Base-by-base conservation (phyloP, 2,329 filamentous ascomycete genomes). In the Venturia asperata region DNA sequence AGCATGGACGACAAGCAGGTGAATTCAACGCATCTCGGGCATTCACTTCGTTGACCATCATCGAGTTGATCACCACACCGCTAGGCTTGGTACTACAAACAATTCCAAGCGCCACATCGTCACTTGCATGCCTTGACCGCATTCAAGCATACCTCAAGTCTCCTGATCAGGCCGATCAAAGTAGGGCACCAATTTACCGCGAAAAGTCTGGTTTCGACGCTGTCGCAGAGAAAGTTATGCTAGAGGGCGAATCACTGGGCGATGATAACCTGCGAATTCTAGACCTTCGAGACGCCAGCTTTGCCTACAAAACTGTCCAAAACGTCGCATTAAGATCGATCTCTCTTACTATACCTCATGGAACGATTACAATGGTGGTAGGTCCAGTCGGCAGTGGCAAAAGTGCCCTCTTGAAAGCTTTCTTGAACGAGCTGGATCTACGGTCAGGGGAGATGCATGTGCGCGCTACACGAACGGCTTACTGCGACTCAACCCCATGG, bases 381-480 rank as follows among this genome's bases (percentile, higher is more conserved):
- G 70, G 71, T 4, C 68, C 71, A 21, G 69, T 72, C 19, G 70
- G 64, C 7, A 67, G 66, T 6, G 71, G 71, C 7, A 72, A 72
- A 58, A 69, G 70, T 6, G 70, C 68, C 1, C 62, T 72, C 6
- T 56, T 72, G 27, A 64, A 65, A 21, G 67, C 65, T 6, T 21
- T 72, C 6, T 49, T 71, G 1, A 68, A 70, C 13, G 71, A 72
- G 30, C 65, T 66, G 3, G 62, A 60, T 1, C 7, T 65, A 11
- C 30, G 24, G 10, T 64, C 61, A 17, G 70, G 68, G 45, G 43
- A 62, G 34, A 60, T 68, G 21, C 49, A 42, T 19, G 45, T 64
- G 13, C 27, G n/a, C 5, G 60, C 61, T 0, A 30, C 37, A 27
- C n/a, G 64, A 13, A 62, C 65, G 4, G 70, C 69, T 13, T 71